Evolutionary conservation across 768 basidiomycete species (phyloP).

Genomic region (Piloderma croceum): DNA sequence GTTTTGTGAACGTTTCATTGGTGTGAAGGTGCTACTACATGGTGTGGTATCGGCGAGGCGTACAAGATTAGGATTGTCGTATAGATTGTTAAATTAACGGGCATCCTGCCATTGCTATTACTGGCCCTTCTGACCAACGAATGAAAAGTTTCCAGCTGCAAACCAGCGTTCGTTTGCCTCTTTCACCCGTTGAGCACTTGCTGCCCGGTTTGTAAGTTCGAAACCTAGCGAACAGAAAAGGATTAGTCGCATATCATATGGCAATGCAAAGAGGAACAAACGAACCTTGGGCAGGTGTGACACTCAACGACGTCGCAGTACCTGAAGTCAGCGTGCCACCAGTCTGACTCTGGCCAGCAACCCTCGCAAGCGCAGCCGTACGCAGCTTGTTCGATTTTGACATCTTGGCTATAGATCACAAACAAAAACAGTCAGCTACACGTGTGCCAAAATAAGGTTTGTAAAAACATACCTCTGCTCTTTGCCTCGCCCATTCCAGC

Average conservation of each 20-base stretch:
- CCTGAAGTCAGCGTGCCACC: constrained; percentile 56
- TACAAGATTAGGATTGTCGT: too few relatives aligned
- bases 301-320: constrained; percentile 85
- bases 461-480: constrained; percentile 68
- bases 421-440: constrained; percentile 2
- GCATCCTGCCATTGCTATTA: too few relatives aligned
- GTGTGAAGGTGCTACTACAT: too few relatives aligned
- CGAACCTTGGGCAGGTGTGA: constrained; percentile 92
- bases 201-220: constrained; percentile 90
- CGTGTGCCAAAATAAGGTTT: background rate
- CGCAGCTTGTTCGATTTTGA: constrained; percentile 92
- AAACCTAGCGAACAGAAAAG: constrained; percentile 49
- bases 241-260: too few relatives aligned
- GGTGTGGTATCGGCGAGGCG: too few relatives aligned
- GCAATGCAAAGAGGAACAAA: constrained; percentile 7
- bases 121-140: constrained; percentile 56
- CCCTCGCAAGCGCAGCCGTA: constrained; percentile 74
- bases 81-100: too few relatives aligned
- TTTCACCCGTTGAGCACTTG: constrained; percentile 80
- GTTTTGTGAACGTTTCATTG: too few relatives aligned
- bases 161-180: constrained; percentile 99
- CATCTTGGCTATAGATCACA: constrained; percentile 88
- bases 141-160: constrained; percentile 77
- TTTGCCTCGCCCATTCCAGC: constrained; percentile 84
- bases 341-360: constrained; percentile 48